A percentile compares a stretch with the other conserved stretches of the same genome.
Evolutionary conservation across 2,329 filamentous ascomycete genomes (phyloP).

Genomic region (Pseudogymnoascus sp.): DNA sequence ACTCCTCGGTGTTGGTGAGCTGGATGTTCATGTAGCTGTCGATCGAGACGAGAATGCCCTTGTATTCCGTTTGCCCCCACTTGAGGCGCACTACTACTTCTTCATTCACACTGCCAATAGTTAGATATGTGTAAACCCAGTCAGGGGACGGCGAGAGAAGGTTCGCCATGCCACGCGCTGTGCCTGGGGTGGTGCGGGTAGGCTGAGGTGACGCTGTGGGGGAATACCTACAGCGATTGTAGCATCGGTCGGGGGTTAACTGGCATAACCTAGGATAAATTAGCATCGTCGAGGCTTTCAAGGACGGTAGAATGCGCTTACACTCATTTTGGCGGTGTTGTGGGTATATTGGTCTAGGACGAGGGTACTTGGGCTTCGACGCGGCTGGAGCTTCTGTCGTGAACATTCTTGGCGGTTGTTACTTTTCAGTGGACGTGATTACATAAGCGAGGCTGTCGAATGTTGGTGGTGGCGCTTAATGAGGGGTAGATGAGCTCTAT

Average conservation of each 20-base stretch:
- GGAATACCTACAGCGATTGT: constrained; percentile 67
- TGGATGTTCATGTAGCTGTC: constrained; percentile 99
- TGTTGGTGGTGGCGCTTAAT: constrained; percentile 3
- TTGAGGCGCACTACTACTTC: constrained; percentile 88
- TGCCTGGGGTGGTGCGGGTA: not conserved
- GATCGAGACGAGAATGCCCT: constrained; percentile 82
- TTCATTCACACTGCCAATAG: constrained; percentile 64
- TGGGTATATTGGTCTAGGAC: not conserved
- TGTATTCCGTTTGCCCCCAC: constrained; percentile 98
- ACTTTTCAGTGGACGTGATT: not conserved
- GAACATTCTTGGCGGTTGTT: constrained; percentile 20
- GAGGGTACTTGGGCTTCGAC: constrained; percentile 17
- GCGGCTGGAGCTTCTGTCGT: constrained; percentile 16
- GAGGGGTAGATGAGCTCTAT: not conserved
- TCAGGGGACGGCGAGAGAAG: not conserved
- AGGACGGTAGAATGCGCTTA: constrained; percentile 19
- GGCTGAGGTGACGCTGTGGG: constrained; percentile 10
- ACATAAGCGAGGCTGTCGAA: constrained; percentile 7
- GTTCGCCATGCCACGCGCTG: not conserved
- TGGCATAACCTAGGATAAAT: constrained; percentile 64
- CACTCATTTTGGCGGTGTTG: constrained; percentile 31
- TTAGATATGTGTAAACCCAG: not conserved
- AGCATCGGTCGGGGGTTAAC: constrained; percentile 96
- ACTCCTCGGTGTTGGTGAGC: constrained; percentile 84
- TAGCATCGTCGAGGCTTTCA: constrained; percentile 19